Conservation (phyloP, 768 basidiomycete genomes). For the Auriscalpium orientale region DNA sequence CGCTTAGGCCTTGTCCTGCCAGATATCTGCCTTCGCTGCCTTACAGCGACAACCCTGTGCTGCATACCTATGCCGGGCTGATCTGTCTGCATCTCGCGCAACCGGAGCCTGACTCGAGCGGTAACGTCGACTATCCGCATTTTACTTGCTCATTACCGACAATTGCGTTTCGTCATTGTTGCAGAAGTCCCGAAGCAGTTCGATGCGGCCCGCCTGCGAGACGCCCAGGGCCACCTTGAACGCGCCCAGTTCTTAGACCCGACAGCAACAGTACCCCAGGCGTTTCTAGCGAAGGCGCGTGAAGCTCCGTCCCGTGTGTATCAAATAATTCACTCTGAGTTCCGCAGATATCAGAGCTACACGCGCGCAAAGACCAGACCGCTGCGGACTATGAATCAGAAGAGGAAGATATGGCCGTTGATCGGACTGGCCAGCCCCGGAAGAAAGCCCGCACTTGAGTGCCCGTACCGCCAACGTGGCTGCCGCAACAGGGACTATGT, state of each 20-base stretch:
- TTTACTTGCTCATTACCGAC: too few species aligned
- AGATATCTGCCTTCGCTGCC: constrained; percentile 87
- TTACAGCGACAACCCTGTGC: constrained; percentile 70
- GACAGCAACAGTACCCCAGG: constrained; percentile 42
- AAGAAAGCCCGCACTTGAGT: constrained; percentile 29
- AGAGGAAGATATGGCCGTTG: constrained; percentile 27
- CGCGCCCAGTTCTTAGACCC: constrained; percentile 55
- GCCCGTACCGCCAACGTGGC: too few species aligned
- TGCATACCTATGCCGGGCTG: constrained; percentile 81
- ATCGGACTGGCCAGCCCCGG: constrained; percentile 19
- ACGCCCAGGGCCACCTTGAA: constrained; percentile 60
- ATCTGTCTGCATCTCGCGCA: constrained; percentile 59
- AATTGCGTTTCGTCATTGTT: too few species aligned
- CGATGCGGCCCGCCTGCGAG: constrained; percentile 24
- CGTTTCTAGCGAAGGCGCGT: constrained; percentile 48
- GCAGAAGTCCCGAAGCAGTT: too few species aligned
- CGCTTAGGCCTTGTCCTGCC: constrained; percentile 1
- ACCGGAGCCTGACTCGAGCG: constrained; percentile 6
- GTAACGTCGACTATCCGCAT: neutral
- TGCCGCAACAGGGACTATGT: too few species aligned
- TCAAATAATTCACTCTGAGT: neutral
- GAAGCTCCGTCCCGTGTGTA: neutral
- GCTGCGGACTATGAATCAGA: constrained; percentile 25
- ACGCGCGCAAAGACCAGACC: constrained; percentile 1
- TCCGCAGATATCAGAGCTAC: neutral